A percentile compares a stretch with the other conserved stretches of the same genome.
phyloP scores from a whole-genome alignment of 805 yeast species.

The Candida coquimbonensis region DNA sequence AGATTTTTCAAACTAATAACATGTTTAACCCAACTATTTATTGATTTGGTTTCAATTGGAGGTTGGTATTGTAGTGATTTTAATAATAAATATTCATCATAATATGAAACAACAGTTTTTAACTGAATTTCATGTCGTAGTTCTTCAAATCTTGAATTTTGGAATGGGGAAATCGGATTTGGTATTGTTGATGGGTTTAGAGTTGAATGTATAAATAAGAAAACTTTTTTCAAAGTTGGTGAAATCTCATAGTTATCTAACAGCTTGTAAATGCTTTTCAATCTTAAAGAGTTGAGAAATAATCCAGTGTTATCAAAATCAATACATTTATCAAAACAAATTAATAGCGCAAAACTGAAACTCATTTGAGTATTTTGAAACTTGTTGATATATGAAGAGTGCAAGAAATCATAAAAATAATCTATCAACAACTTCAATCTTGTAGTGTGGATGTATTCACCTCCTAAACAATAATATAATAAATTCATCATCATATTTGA shows the following conservation, averaged over 20 bases:
- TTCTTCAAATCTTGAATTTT: constrained; percentile 12
- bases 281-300: constrained; percentile 7
- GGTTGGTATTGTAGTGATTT: neutral
- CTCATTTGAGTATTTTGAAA: constrained; percentile 3
- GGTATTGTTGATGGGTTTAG: neutral
- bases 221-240: constrained; percentile 8
- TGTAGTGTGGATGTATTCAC: constrained; percentile 10
- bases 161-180: constrained; percentile 8
- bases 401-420: constrained; percentile 6
- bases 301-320: neutral
- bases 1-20: neutral
- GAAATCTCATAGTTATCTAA: neutral
- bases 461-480: constrained; percentile 12
- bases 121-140: constrained; percentile 11
- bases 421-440: constrained; percentile 11
- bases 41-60: neutral
- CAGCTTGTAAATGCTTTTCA: constrained; percentile 3
- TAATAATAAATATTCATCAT: neutral
- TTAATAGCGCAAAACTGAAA: constrained; percentile 4
- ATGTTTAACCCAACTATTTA: constrained; percentile 8
- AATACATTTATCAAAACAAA: constrained; percentile 1
- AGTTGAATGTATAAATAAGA: constrained; percentile 7
- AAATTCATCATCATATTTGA: constrained; percentile 16
- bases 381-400: constrained; percentile 2
- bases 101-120: neutral